phyloP scores from a whole-genome alignment of 2,329 filamentous ascomycete genomes.

The Ascochyta lentis region DNA sequence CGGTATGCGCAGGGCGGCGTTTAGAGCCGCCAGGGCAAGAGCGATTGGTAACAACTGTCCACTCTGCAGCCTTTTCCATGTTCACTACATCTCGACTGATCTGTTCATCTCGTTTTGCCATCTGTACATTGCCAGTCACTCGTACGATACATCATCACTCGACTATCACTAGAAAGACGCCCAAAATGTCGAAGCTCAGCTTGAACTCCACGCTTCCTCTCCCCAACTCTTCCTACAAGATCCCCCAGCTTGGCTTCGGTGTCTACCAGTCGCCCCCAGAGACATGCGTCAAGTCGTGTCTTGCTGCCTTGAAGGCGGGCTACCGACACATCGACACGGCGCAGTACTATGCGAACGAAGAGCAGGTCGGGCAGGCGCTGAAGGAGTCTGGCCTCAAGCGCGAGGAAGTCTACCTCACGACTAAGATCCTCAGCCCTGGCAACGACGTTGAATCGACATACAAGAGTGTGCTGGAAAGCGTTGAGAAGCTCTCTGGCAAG shows the following conservation, averaged over 20 bases:
- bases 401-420: constrained; percentile 71
- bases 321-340: constrained; percentile 73
- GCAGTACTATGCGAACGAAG: constrained; percentile 73
- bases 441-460: constrained; percentile 66
- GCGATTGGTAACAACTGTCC: constrained; percentile 3
- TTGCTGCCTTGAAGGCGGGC: constrained; percentile 63
- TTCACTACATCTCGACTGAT: constrained; percentile 11
- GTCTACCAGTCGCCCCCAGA: constrained; percentile 67
- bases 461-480: constrained; percentile 64
- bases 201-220: constrained; percentile 60
- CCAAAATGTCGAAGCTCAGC: constrained; percentile 40
- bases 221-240: constrained; percentile 57
- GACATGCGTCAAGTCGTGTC: constrained; percentile 64
- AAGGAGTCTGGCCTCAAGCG: constrained; percentile 62
- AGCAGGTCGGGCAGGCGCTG: constrained; percentile 70
- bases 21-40: constrained; percentile 10
- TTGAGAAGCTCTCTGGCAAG: constrained; percentile 63
- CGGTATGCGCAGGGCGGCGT: constrained; percentile 10
- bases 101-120: constrained; percentile 4
- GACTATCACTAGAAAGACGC: constrained; percentile 7
- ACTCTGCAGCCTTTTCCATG: constrained; percentile 16
- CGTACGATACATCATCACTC: constrained; percentile 5
- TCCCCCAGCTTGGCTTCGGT: constrained; percentile 74
- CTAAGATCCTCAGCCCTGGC: constrained; percentile 67
- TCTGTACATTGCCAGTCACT: constrained; percentile 11